Percentiles rank a stretch among this genome's conserved stretches.
phyloP scores from a whole-genome alignment of 73 alveolate genomes.

The Tetrahymena thermophila region DNA sequence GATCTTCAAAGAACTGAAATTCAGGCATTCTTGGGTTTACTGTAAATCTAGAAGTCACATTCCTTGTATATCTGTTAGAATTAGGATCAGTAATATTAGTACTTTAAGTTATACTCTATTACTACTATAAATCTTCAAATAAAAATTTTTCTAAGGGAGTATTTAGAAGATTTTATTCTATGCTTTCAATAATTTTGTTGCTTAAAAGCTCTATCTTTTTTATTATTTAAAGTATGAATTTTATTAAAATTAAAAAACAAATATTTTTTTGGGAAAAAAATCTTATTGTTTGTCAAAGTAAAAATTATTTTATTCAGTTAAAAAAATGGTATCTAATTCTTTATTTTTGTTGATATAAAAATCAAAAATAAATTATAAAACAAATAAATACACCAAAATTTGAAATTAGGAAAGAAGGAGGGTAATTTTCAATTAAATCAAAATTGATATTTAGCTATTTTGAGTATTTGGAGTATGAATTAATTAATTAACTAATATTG shows the following conservation, averaged over 20 bases:
- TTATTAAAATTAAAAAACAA: not conserved
- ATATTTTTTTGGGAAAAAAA: no score
- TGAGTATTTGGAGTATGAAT: not conserved
- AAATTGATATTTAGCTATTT: not conserved
- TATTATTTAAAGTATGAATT: not conserved
- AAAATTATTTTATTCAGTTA: no score
- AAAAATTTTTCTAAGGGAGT: not conserved
- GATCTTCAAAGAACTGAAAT: not conserved
- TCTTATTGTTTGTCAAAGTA: not conserved
- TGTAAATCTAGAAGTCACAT: not conserved
- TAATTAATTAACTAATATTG: no score
- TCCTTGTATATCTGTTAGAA: not conserved
- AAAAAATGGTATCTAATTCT: no score
- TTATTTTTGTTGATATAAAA: no score
- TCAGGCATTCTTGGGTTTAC: not conserved
- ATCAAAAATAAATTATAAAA: no score
- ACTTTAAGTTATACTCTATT: not conserved
- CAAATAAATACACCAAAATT: not conserved
- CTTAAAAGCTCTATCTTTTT: not conserved
- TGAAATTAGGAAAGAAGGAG: not conserved
- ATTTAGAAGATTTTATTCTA: not conserved
- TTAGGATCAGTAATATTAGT: not conserved
- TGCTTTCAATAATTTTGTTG: not conserved
- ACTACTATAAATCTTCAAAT: not conserved
- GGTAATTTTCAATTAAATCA: not conserved